These are phyloP conservation scores for Gossypium gossypioides DNA, from an alignment of 441 rosid genomes.

Conservation along the genomic window DNA sequence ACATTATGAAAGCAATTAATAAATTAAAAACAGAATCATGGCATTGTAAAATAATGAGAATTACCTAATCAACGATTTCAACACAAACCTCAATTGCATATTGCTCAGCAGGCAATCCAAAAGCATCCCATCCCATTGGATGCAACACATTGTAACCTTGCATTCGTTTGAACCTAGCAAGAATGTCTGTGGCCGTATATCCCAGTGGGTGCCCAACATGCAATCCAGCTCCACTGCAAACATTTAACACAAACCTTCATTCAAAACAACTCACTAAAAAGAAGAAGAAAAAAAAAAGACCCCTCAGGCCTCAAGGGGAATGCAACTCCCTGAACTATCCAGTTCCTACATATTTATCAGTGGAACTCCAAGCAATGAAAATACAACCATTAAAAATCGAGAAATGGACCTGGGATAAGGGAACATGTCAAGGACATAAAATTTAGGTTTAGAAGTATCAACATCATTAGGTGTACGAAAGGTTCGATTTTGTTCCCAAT, in stretches of 20 bases:
- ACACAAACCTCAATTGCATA: slow-evolving; percentile 75
- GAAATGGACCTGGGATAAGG: slow-evolving; percentile 83
- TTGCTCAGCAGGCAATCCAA: slow-evolving; percentile 96
- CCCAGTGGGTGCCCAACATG: slow-evolving; percentile 98
- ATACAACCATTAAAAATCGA: not conserved
- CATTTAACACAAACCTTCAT: slow-evolving; percentile 2
- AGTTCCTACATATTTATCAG: not conserved
- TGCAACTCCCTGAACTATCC: not conserved
- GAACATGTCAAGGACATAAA: slow-evolving; percentile 97
- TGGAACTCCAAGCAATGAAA: not conserved
- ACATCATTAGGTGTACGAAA: slow-evolving; percentile 80
- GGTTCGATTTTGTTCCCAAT: slow-evolving; percentile 68
- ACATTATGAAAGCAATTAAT: slow-evolving; percentile 15
- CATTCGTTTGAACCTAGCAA: slow-evolving; percentile 82
- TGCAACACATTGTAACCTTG: slow-evolving; percentile 90
- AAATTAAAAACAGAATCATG: slow-evolving; percentile 8
- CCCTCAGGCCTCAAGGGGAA: not conserved
- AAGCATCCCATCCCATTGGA: slow-evolving; percentile 99
- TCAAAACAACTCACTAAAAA: slow-evolving; percentile 3
- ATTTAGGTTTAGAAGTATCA: slow-evolving; percentile 75
- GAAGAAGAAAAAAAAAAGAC: not conserved
- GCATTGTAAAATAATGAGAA: slow-evolving; percentile 3
- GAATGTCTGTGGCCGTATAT: slow-evolving; percentile 86
- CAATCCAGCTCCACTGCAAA: slow-evolving; percentile 87
- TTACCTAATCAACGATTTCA: not conserved